Evolutionary conservation across 2,329 filamentous ascomycete genomes (phyloP).

Genomic region (Colletotrichum caudatum): DNA sequence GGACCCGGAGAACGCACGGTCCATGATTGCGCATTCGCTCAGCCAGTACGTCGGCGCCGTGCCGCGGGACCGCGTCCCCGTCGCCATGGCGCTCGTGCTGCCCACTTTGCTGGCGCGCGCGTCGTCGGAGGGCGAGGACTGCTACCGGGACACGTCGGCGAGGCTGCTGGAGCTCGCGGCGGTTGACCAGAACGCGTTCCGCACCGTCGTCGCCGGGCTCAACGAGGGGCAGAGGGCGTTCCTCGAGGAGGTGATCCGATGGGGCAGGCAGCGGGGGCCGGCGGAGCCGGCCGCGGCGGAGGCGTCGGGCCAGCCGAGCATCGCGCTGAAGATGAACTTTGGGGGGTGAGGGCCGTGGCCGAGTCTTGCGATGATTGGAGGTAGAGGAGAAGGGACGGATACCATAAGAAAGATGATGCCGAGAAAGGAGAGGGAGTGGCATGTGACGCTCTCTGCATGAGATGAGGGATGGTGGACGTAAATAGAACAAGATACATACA

Average conservation of each 20-base stretch:
- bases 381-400: background rate
- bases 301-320: conserved; percentile 76
- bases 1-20: conserved; percentile 81
- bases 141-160: conserved; percentile 79
- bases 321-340: conserved; percentile 97
- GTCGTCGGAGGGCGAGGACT: conserved; percentile 68
- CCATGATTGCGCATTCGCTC: conserved; percentile 79
- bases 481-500: background rate
- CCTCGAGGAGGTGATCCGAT: conserved; percentile 84
- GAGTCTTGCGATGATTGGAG: background rate
- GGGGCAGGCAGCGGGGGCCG: conserved; percentile 64
- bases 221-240: conserved; percentile 77
- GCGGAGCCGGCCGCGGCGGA: conserved; percentile 54
- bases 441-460: background rate
- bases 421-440: background rate
- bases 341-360: conserved; percentile 53
- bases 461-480: background rate
- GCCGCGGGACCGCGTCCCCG: conserved; percentile 59
- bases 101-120: conserved; percentile 82
- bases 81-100: conserved; percentile 81
- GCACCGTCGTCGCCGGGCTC: conserved; percentile 78
- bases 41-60: conserved; percentile 74
- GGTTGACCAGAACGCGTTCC: conserved; percentile 79
- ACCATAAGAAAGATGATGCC: background rate
- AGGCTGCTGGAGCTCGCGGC: conserved; percentile 85